Conservation (phyloP, 305 asterid species). For the Solanum hybrid region DNA sequence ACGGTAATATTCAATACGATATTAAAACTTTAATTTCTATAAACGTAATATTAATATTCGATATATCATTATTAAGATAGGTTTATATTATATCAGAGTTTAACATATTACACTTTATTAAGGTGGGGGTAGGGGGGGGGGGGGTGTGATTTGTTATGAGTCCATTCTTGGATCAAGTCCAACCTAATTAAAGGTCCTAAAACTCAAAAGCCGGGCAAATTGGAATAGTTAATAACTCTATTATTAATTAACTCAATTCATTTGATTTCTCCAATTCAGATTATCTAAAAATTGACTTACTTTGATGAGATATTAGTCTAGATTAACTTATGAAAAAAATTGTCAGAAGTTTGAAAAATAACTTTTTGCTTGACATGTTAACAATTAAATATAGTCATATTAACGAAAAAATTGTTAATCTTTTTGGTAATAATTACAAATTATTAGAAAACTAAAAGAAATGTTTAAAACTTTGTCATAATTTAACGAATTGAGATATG, state of each 20-base stretch:
- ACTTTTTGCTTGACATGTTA: not conserved
- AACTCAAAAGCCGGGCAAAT: not conserved
- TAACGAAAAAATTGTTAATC: not conserved
- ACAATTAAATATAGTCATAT: not conserved
- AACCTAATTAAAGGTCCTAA: not conserved
- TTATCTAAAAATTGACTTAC: not conserved
- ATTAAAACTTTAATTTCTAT: not conserved
- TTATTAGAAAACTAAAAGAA: not conserved
- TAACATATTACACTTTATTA: not conserved
- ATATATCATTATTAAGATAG: not conserved
- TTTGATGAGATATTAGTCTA: not conserved
- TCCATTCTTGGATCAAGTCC: not conserved
- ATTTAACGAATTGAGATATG: not conserved
- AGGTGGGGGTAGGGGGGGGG: not conserved
- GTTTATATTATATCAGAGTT: not conserved
- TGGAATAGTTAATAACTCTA: not conserved
- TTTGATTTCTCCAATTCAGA: not conserved
- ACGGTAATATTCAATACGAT: not conserved
- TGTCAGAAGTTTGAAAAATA: not conserved
- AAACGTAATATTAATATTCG: not conserved
- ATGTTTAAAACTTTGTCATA: not conserved
- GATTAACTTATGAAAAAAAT: not conserved
- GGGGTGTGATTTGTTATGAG: not conserved
- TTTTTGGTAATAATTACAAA: no score
- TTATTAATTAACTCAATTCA: not conserved